Conservation (phyloP, 164 flowering plant genomes). For the Saururus chinensis region DNA sequence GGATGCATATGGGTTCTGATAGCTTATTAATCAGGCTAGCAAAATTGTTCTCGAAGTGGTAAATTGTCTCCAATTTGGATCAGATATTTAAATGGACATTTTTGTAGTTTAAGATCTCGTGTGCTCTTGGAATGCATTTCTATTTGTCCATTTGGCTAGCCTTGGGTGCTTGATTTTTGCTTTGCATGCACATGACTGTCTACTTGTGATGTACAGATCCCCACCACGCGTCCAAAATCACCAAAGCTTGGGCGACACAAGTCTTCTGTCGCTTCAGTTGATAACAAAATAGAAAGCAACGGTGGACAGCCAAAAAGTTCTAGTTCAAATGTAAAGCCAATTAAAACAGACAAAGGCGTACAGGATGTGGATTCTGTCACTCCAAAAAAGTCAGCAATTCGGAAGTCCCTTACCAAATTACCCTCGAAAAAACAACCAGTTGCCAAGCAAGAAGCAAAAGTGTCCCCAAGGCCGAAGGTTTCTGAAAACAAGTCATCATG, state of each 20-base stretch:
- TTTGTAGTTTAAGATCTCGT: too few species aligned
- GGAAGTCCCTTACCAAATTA: conserved; percentile 37
- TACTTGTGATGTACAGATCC: conserved; percentile 36
- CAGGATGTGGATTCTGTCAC: conserved; percentile 1
- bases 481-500: conserved; percentile 4
- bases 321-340: conserved; percentile 14
- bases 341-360: conserved; percentile 13
- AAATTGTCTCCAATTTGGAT: too few species aligned
- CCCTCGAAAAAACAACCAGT: conserved; percentile 23
- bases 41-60: too few species aligned
- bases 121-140: too few species aligned
- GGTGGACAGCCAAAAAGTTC: conserved; percentile 29
- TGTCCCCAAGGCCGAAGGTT: conserved; percentile 19
- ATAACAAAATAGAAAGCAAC: conserved; percentile 21
- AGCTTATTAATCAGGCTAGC: too few species aligned
- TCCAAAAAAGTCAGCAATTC: conserved; percentile 25
- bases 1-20: too few species aligned
- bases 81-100: too few species aligned
- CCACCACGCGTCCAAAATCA: conserved; percentile 74
- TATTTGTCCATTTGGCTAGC: too few species aligned
- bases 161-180: background rate
- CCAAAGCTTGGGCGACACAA: conserved; percentile 85
- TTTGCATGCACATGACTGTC: background rate
- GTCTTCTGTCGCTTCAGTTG: conserved; percentile 17
- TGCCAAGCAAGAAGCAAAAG: conserved; percentile 26